A percentile compares a stretch with the other conserved stretches of the same genome.
phyloP scores from a whole-genome alignment of 495 filamentous ascomycete genomes.

The Aspergillus campestris region DNA sequence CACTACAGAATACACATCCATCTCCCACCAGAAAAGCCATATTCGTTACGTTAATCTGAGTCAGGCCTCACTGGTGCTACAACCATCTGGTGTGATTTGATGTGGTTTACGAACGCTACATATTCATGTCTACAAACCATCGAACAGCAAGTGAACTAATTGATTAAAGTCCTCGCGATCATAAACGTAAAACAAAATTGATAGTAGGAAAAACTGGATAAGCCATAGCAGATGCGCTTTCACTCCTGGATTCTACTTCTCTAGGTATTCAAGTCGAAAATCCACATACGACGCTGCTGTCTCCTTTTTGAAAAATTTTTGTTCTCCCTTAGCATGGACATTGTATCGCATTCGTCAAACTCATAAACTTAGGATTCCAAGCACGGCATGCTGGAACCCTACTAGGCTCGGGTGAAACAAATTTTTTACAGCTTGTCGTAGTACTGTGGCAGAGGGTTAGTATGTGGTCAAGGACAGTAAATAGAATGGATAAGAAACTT shows the following conservation, averaged over 20 bases:
- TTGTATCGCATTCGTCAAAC: slow-evolving; percentile 46
- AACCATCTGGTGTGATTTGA: no score
- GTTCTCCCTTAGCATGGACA: slow-evolving; percentile 26
- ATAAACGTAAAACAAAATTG: slow-evolving; percentile 21
- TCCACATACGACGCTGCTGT: slow-evolving; percentile 17
- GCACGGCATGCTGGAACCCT: slow-evolving; percentile 24
- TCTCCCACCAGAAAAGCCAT: no score
- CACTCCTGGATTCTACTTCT: slow-evolving; percentile 23
- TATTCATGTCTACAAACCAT: slow-evolving; percentile 24
- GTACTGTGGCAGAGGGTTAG: slow-evolving; percentile 66
- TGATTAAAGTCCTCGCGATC: slow-evolving; percentile 18
- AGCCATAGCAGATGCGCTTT: slow-evolving; percentile 20
- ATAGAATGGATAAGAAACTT: slow-evolving; percentile 41
- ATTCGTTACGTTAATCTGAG: no score
- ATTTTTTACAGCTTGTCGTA: slow-evolving; percentile 93
- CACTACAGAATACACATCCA: no score
- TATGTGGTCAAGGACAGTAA: slow-evolving; percentile 5
- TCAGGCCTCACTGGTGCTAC: no score
- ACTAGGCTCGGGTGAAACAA: slow-evolving; percentile 25
- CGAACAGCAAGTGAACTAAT: slow-evolving; percentile 12
- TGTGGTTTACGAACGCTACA: no score
- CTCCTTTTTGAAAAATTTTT: slow-evolving; percentile 23
- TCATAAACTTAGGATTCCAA: slow-evolving; percentile 40
- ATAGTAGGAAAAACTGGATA: slow-evolving; percentile 14
- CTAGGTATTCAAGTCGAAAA: slow-evolving; percentile 19